Evolutionary conservation across 2,329 filamentous ascomycete species (phyloP).

Genomic region (Rutstroemia sp.): DNA sequence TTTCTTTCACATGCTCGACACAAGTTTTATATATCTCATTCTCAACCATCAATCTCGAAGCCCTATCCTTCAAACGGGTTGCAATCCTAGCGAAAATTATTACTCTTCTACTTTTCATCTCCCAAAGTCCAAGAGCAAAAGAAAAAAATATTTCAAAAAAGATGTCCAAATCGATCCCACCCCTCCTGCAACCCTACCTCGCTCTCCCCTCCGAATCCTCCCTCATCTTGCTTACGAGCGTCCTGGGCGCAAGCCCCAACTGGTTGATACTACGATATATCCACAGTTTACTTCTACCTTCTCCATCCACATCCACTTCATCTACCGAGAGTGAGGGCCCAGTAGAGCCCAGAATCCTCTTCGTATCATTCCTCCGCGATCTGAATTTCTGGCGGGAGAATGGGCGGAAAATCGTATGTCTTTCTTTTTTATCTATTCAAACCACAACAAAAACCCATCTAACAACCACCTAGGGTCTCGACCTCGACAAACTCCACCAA

Average conservation of each 20-base stretch:
- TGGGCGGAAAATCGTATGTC: slow-evolving; percentile 55
- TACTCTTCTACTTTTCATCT: too few species aligned
- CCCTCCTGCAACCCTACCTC: slow-evolving; percentile 58
- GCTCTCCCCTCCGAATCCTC: slow-evolving; percentile 48
- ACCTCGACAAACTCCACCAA: slow-evolving; percentile 53
- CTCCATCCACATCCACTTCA: not conserved
- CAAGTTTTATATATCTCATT: too few species aligned
- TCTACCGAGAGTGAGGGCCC: slow-evolving; percentile 14
- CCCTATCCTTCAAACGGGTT: too few species aligned
- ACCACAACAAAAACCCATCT: not conserved
- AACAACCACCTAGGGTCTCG: slow-evolving; percentile 48
- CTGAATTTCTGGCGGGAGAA: slow-evolving; percentile 72
- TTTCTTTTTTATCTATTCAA: not conserved
- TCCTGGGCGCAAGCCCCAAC: slow-evolving; percentile 56
- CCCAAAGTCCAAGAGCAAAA: too few species aligned
- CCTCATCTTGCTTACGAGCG: slow-evolving; percentile 60
- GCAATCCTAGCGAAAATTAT: too few species aligned
- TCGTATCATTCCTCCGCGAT: slow-evolving; percentile 79
- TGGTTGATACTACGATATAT: slow-evolving; percentile 57
- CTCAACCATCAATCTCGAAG: too few species aligned
- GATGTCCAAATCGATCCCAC: slow-evolving; percentile 35
- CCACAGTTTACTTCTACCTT: slow-evolving; percentile 15
- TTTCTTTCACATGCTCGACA: too few species aligned
- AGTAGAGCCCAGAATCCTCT: slow-evolving; percentile 49
- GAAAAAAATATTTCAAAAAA: slow-evolving; percentile 6